phyloP scores from a whole-genome alignment of 2,329 filamentous ascomycete species.

The Xylariaceae sp. region DNA sequence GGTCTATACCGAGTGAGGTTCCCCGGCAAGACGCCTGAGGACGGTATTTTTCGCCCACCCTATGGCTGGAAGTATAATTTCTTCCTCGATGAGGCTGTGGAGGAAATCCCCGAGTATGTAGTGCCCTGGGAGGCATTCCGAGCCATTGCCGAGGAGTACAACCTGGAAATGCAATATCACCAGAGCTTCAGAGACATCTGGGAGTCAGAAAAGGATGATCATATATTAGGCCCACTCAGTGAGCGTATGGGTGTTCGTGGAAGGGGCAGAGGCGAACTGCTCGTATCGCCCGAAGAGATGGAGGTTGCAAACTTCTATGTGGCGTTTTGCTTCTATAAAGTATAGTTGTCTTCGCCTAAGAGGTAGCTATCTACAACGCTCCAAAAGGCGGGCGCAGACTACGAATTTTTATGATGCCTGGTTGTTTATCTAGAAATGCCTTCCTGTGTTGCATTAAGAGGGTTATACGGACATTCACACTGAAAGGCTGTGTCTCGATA shows the following conservation, averaged over 20 bases:
- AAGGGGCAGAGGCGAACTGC: conserved; percentile 67
- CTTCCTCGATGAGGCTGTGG: conserved; percentile 93
- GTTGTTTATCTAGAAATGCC: too few species aligned
- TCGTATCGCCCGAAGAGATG: conserved; percentile 85
- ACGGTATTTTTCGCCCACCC: conserved; percentile 90
- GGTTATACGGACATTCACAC: too few species aligned
- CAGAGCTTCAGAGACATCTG: conserved; percentile 91
- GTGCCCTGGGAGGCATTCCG: conserved; percentile 98
- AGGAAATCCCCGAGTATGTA: conserved; percentile 95
- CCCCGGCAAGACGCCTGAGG: conserved; percentile 77
- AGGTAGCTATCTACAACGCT: not conserved
- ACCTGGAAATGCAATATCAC: conserved; percentile 92
- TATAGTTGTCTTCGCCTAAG: conserved; percentile 52
- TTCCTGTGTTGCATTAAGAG: too few species aligned
- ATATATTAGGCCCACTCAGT: conserved; percentile 79
- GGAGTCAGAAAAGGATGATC: conserved; percentile 87
- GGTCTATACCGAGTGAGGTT: conserved; percentile 91
- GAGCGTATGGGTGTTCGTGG: conserved; percentile 95
- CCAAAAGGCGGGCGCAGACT: too few species aligned
- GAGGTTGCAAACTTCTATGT: conserved; percentile 92
- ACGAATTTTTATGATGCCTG: too few species aligned
- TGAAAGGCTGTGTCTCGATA: too few species aligned
- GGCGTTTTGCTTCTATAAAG: conserved; percentile 97
- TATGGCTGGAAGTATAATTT: conserved; percentile 99
- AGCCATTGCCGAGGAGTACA: conserved; percentile 93